phyloP scores from a whole-genome alignment of 2,329 filamentous ascomycete species.

The Aspergillus novofumigatus region DNA sequence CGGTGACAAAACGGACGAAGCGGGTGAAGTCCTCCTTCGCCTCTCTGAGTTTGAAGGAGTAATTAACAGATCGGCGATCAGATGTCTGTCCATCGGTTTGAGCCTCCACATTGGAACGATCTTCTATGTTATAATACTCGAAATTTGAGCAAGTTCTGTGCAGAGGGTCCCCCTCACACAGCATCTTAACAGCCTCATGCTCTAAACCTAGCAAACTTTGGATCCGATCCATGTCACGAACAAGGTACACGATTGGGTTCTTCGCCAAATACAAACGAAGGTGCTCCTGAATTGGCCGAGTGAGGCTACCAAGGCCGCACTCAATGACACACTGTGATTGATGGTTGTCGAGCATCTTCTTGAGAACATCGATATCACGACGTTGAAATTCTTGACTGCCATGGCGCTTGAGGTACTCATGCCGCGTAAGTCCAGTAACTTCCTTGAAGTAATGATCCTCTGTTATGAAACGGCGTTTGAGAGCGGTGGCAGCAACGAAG shows the following conservation, averaged over 20 bases:
- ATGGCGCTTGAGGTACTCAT: slow-evolving; percentile 38
- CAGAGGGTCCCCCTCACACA: slow-evolving; percentile 42
- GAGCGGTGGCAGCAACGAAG: slow-evolving; percentile 40
- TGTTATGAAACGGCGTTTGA: slow-evolving; percentile 42
- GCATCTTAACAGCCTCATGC: slow-evolving; percentile 39
- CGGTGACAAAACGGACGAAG: slow-evolving; percentile 57
- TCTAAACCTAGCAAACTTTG: slow-evolving; percentile 41
- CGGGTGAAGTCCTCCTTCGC: slow-evolving; percentile 58
- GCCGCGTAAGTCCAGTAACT: slow-evolving; percentile 38
- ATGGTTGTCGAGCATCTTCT: slow-evolving; percentile 43
- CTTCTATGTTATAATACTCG: slow-evolving; percentile 47
- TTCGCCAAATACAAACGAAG: slow-evolving; percentile 34
- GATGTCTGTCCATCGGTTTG: slow-evolving; percentile 31
- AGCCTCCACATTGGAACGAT: slow-evolving; percentile 29
- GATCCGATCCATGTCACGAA: slow-evolving; percentile 39
- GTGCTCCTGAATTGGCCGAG: slow-evolving; percentile 39
- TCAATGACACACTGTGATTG: slow-evolving; percentile 40
- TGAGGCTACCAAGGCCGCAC: slow-evolving; percentile 41
- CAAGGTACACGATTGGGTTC: slow-evolving; percentile 40
- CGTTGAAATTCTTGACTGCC: slow-evolving; percentile 42
- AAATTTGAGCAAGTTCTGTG: slow-evolving; percentile 47
- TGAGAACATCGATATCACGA: slow-evolving; percentile 40
- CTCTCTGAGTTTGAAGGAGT: slow-evolving; percentile 48
- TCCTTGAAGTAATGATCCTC: slow-evolving; percentile 44
- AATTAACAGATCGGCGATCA: slow-evolving; percentile 43